These are phyloP conservation scores for Eragrostis tef DNA, from an alignment of 202 grass and related monocot genomes.

Conservation along the genomic window DNA sequence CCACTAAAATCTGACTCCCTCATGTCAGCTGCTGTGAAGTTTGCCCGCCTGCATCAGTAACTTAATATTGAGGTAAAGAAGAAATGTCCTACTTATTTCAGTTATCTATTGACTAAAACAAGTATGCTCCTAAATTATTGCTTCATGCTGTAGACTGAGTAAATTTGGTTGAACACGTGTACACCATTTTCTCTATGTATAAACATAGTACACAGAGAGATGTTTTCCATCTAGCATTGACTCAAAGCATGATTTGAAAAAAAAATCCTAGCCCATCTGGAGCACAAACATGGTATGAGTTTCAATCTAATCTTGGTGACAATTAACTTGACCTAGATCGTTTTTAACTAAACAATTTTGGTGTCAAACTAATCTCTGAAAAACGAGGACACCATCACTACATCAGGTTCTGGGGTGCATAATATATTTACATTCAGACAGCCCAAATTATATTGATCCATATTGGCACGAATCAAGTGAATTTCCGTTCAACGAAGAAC, in stretches of 20 bases:
- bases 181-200: not conserved
- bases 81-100: not conserved
- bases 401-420: not conserved
- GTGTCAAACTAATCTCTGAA: too few relatives aligned
- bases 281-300: too few relatives aligned
- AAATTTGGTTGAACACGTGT: not conserved
- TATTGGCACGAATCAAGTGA: conserved; percentile 1
- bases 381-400: too few relatives aligned
- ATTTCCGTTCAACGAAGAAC: not conserved
- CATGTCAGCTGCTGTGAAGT: conserved; percentile 96
- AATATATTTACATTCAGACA: conserved; percentile 10
- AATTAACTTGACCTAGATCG: too few relatives aligned
- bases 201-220: not conserved
- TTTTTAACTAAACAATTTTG: too few relatives aligned
- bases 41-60: conserved; percentile 70
- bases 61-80: conserved; percentile 36
- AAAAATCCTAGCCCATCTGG: too few relatives aligned
- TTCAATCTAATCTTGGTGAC: too few relatives aligned
- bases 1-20: conserved; percentile 95
- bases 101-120: conserved; percentile 1
- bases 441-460: not conserved
- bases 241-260: not conserved
- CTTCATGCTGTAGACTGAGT: conserved; percentile 1
- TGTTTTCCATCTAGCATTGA: not conserved
- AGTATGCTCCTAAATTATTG: not conserved